These are phyloP conservation scores for Lecanicillium sp. DNA, from an alignment of 2,329 filamentous ascomycete species.

Conservation along the genomic window DNA sequence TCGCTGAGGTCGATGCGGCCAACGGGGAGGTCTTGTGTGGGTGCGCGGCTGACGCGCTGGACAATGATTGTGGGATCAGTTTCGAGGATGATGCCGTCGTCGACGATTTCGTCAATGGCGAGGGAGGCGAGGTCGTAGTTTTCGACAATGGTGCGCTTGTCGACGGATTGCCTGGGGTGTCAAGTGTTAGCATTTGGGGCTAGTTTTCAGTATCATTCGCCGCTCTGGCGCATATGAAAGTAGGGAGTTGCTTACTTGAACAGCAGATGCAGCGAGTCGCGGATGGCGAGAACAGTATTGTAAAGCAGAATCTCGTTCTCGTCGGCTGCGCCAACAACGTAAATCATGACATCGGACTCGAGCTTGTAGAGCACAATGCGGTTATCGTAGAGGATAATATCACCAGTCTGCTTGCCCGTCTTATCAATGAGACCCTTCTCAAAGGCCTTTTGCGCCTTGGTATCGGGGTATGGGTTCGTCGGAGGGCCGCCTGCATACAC, in stretches of 20 bases:
- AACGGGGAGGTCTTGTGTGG: constrained; percentile 82
- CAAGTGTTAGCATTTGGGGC: constrained; percentile 8
- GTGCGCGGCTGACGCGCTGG: constrained; percentile 84
- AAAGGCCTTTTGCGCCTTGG: constrained; percentile 93
- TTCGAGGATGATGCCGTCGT: constrained; percentile 94
- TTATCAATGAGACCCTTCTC: constrained; percentile 95
- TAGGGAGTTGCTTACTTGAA: constrained; percentile 61
- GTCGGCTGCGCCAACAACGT: constrained; percentile 82
- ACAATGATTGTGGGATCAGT: constrained; percentile 93
- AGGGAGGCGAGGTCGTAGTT: constrained; percentile 96
- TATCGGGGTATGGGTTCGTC: constrained; percentile 69
- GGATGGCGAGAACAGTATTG: constrained; percentile 83
- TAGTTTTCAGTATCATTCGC: constrained; percentile 5
- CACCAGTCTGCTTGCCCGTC: constrained; percentile 88
- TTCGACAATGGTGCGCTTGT: constrained; percentile 96
- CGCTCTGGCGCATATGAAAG: not conserved
- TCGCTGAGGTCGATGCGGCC: constrained; percentile 94
- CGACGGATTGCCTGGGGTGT: constrained; percentile 72
- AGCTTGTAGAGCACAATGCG: constrained; percentile 95
- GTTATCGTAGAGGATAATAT: constrained; percentile 97
- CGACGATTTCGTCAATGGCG: constrained; percentile 89
- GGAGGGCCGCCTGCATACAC: too few relatives aligned
- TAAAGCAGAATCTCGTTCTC: constrained; percentile 98
- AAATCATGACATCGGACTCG: constrained; percentile 94
- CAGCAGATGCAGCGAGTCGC: constrained; percentile 82